Evolutionary conservation across 192 early-diverging fungal genomes (phyloP).

Genomic region (Piromyces sp.): DNA sequence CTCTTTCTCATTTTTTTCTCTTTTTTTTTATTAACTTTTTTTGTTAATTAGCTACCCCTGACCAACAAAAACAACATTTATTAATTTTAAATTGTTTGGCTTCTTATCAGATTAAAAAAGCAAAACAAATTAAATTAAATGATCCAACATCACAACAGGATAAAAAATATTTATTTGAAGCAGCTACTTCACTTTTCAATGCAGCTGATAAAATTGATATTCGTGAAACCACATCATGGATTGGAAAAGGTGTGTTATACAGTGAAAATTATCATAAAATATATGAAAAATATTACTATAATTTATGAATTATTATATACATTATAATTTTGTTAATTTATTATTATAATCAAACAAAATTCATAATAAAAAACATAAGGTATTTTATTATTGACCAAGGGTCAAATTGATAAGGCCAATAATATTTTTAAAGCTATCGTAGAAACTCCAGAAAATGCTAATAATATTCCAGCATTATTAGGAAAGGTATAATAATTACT

Average conservation of each 20-base stretch:
- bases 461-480: conserved; percentile 28
- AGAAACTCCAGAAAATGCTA: conserved; percentile 6
- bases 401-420: conserved; percentile 34
- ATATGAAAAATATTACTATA: too few species aligned
- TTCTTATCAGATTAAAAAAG: conserved; percentile 54
- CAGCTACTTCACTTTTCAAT: conserved; percentile 60
- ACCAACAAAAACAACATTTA: conserved; percentile 9
- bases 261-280: too few species aligned
- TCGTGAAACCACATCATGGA: conserved; percentile 43
- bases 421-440: conserved; percentile 27
- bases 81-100: conserved; percentile 58
- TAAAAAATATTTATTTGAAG: conserved; percentile 32
- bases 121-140: conserved; percentile 10
- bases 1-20: too few species aligned
- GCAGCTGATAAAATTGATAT: conserved; percentile 55
- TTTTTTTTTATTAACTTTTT: too few species aligned
- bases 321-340: too few species aligned
- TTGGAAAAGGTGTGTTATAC: conserved; percentile 42
- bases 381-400: conserved; percentile 28
- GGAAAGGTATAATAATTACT: conserved; percentile 33
- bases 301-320: too few species aligned
- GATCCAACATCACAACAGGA: conserved; percentile 4
- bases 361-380: too few species aligned
- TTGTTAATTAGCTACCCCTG: background rate
- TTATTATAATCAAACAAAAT: too few species aligned